Base-by-base conservation (phyloP, 139 green algal species). In the Micractinium sp. region DNA sequence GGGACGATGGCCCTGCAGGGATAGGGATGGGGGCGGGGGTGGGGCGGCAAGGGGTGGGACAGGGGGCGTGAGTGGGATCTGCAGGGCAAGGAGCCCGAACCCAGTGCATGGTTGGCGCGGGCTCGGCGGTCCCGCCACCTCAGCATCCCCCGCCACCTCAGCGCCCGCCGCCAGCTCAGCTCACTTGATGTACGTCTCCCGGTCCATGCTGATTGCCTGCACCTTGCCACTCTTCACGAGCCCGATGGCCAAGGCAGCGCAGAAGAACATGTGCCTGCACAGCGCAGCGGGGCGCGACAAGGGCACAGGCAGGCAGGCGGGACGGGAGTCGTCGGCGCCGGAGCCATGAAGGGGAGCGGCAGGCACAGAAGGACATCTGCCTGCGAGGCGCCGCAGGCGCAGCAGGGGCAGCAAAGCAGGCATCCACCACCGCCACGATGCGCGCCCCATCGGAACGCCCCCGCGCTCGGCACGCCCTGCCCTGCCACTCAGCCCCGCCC, bases 251-350 rank as follows among this genome's bases (percentile, higher is more conserved):
- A 98, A 90, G 0, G 56, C 76, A 19, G 95, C 95, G 89, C 96
- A 99, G 93, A 98, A 99, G 33, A 94, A 85, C 97, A 98, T 98
- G 94, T 99, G 97, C 95, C 92, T 93, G 67, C 94, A 97, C 81
- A 35, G n/a, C 1, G 81, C 56, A n/a, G 56, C 31, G 31, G 53
- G 12, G 77, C 38, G 22, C 33, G 80, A 15, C 29, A 31, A 53
- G 33, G 14, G 33, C 7, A 63, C 47, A 9, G 47, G 47, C 47
- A 56, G 47, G 47, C 47, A 56, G 38, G 15, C 20, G 36, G n/a
- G 74, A 39, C 74, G 20, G 29, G n/a, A 38, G n/a, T 80, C 3
- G 38, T 35, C 22, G 18, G 20, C 77, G 38, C 77, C 4, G 20
- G 29, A 27, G 29, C 12, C 4, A 18, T 66, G 60, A 14, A 66